Conservation (phyloP, 331 rosid species). For the Ulmus americana region DNA sequence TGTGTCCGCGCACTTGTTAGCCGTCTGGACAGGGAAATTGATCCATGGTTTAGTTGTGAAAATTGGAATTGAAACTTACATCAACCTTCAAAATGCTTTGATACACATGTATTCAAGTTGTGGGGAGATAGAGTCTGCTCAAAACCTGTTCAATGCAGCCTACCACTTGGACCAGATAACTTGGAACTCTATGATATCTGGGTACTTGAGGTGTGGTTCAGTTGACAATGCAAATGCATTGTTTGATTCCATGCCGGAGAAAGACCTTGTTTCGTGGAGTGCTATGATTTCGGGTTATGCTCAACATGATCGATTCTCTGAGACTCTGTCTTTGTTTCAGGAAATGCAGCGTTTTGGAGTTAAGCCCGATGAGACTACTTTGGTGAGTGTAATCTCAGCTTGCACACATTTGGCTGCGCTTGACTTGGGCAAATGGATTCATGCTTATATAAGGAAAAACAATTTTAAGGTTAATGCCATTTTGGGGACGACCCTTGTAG, state of each 20-base stretch:
- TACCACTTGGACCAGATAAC: conserved; percentile 44
- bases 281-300: conserved; percentile 59
- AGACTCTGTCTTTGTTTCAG: conserved; percentile 42
- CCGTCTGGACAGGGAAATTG: conserved; percentile 29
- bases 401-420: conserved; percentile 52
- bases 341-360: conserved; percentile 44
- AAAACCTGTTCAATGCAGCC: conserved; percentile 37
- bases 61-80: conserved; percentile 40
- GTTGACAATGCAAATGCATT: conserved; percentile 38
- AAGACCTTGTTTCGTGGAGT: conserved; percentile 56
- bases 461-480: conserved; percentile 31
- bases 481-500: conserved; percentile 48
- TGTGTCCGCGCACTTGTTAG: conserved; percentile 33
- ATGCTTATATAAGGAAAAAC: conserved; percentile 48
- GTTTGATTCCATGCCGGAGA: conserved; percentile 51
- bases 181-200: conserved; percentile 63
- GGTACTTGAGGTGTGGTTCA: conserved; percentile 42
- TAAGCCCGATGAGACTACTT: conserved; percentile 46
- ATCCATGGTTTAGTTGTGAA: conserved; percentile 45
- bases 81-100: conserved; percentile 56
- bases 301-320: conserved; percentile 42
- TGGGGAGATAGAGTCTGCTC: conserved; percentile 41
- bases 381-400: conserved; percentile 53
- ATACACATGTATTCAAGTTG: conserved; percentile 46
- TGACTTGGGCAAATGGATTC: conserved; percentile 53